Base-by-base conservation (phyloP, 805 yeast genomes). In the Saturnispora diversa region DNA sequence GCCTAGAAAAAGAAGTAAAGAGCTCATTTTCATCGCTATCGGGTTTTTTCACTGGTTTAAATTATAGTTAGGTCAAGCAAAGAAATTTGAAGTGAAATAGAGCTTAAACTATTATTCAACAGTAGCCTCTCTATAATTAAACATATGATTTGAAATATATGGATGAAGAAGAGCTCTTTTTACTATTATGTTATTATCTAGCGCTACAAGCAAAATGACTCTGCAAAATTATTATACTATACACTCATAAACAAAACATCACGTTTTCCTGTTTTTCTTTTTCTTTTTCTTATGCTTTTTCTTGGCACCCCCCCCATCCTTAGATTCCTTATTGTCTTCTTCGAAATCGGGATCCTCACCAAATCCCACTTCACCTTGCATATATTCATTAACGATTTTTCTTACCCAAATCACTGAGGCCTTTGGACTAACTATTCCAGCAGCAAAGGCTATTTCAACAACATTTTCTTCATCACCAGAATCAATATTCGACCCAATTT, bases 331-430 rank as follows among this genome's bases (percentile, higher is more conserved):
- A 12, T 11, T 13, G 2, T n/a, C 31, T 7, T 30, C 34, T 12
- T 28, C 38, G 13, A 26, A 20, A 29, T 27, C 37, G 20, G 10
- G 9, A 7, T 29, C 22, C 10, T 28, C 25, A 8, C 44, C 40
- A 35, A 71, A 42, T 6, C 52, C 50, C 32, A 66, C 70, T 9
- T 62, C 66, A 10, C 77, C 77, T 7, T 62, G 53, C 43, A 40
- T 40, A 15, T 35, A 40, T 20, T 40, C 43, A 19, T 32, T 25
- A 12, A 40, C 43, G 17, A 35, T 20, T 23, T 40, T 40, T 19
- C 43, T 37, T 7, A 36, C 35, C 41, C 39, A 31, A 26, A 28
- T 29, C 7, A 35, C 17, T 8, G 27, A 26, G 3, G 31, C 42
- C 13, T 28, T 23, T 3, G 35, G 15, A 16, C 27, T 35, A 2